phyloP scores from a whole-genome alignment of 768 basidiomycete species.

The Pleurotus tuoliensis region DNA sequence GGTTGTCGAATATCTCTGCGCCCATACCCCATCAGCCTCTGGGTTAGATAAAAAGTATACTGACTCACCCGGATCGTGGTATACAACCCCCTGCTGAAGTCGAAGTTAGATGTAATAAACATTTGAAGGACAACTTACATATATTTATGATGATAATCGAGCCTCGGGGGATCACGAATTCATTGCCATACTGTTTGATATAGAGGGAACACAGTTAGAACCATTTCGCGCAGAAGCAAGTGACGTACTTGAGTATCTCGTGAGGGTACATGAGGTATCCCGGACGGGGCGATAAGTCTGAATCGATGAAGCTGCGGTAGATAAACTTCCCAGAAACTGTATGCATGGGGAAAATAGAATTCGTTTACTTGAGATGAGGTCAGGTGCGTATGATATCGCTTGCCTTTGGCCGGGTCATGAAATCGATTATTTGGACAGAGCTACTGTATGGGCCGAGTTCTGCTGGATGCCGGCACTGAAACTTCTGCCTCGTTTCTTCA shows the following conservation, averaged over 20 bases:
- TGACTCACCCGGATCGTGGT: background rate
- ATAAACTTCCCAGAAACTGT: slow-evolving; percentile 4
- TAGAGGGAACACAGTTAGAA: background rate
- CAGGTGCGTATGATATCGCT: background rate
- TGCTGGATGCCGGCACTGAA: background rate
- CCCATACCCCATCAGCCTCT: background rate
- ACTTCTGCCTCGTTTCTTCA: background rate
- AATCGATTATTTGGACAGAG: background rate
- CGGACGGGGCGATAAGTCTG: slow-evolving; percentile 15
- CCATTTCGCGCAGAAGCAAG: no score
- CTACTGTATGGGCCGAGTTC: background rate
- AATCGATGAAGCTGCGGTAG: slow-evolving; percentile 14
- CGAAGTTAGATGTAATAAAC: background rate
- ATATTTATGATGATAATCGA: background rate
- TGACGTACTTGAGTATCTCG: background rate
- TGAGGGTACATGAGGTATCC: slow-evolving; percentile 12
- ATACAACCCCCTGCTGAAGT: background rate
- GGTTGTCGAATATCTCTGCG: slow-evolving; percentile 4
- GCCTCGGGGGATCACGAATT: background rate
- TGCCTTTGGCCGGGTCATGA: background rate
- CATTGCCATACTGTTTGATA: background rate
- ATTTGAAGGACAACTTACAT: background rate
- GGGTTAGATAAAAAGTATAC: background rate
- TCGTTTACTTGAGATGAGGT: background rate
- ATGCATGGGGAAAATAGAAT: background rate